phyloP scores from a whole-genome alignment of 1,284 basidiomycete genomes.

The Coniferiporia sulphurascens region DNA sequence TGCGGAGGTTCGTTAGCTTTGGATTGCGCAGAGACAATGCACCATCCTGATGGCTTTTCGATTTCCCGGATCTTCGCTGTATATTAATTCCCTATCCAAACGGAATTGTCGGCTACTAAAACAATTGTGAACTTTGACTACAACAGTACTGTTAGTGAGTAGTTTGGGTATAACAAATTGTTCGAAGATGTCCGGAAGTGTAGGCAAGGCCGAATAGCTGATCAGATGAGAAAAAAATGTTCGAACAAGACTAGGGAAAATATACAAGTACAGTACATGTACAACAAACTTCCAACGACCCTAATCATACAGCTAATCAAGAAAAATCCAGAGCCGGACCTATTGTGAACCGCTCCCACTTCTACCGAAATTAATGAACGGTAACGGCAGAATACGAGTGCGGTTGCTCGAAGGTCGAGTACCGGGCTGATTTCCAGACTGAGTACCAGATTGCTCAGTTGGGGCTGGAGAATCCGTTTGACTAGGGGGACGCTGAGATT shows the following conservation, averaged over 20 bases:
- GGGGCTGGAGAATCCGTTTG: slow-evolving; percentile 4
- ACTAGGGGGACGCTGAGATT: slow-evolving; percentile 3
- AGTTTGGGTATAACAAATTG: not conserved
- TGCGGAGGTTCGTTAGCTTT: slow-evolving; percentile 81
- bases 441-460: slow-evolving; percentile 5
- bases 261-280: not conserved
- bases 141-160: not conserved
- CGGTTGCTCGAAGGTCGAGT: slow-evolving; percentile 4
- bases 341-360: slow-evolving; percentile 9
- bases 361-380: slow-evolving; percentile 16
- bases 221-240: not conserved
- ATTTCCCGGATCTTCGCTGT: not conserved
- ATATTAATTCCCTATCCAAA: not conserved
- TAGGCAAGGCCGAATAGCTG: not conserved
- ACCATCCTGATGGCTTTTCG: slow-evolving; percentile 25
- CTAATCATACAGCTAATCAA: not conserved
- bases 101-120: slow-evolving; percentile 1
- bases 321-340: not conserved
- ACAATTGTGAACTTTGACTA: not conserved
- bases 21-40: slow-evolving; percentile 67
- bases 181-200: not conserved
- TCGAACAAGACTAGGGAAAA: not conserved
- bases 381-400: slow-evolving; percentile 10
- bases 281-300: not conserved
- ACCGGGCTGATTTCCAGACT: no score